Base-by-base conservation (phyloP, 306 rosid genomes). In the Potentilla sterilis region DNA sequence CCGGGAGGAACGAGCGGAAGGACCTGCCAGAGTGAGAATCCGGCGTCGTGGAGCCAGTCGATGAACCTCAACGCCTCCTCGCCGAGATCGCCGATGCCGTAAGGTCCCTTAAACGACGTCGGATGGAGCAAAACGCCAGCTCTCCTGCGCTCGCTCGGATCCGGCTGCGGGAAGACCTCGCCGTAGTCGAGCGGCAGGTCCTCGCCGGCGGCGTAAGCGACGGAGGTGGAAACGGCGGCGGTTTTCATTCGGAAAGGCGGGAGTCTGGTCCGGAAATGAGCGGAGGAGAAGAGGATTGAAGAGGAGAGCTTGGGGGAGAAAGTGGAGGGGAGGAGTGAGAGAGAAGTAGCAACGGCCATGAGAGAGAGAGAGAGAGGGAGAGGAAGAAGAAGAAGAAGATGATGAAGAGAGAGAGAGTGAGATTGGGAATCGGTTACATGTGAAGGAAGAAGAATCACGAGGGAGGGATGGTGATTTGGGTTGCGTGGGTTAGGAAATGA, bases 1-100 rank as follows among this genome's bases (percentile, higher is more conserved):
- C 96, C 98, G 6, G 98, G 98, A 49, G 98, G 98, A 41, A 92
- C 98, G n/a, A 94, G 91, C 62, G 98, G 98, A 41, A 94, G 90
- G 63, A 93, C 98, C 92, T 94, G 96, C 98, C 98, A 94, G 72
- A 87, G 79, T 19, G 97, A 85, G 91, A 89, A 92, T 47, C 95
- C 95, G 6, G 91, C 75, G n/a, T 44, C 80, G 37, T 84, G 91
- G 74, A 94, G 97, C 97, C 97, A 94, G 47, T 94, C 95, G 44
- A 94, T 51, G 85, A 92, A 94, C 10, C 89, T 87, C 42, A 92
- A 88, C 9, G 95, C 95, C 87, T 94, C 91, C 5, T 83, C 82
- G 3, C 97, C 97, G 72, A 94, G 85, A 82, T 94, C 97, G 37
- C 98, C 98, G 55, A 94, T 88, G 40, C 97, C 97, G 11, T 87